Conservation (phyloP, 2,329 filamentous ascomycete genomes). For the Aspergillus eucalypticola region DNA sequence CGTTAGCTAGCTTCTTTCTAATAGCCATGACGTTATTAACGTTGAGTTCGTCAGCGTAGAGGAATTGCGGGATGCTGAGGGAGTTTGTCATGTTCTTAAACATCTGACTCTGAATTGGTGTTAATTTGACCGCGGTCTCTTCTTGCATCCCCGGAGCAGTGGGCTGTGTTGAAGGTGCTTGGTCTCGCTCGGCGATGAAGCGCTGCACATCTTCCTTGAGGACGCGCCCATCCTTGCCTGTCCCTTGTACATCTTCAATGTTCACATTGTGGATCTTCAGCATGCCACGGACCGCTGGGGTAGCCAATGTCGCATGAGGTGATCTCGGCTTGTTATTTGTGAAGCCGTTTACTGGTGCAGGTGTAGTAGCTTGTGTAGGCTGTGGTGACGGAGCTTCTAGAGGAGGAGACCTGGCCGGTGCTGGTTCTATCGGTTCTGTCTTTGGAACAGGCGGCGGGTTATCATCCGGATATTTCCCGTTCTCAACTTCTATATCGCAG, state of each 20-base stretch:
- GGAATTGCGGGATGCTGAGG: constrained; percentile 87
- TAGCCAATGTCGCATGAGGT: constrained; percentile 75
- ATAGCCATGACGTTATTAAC: constrained; percentile 73
- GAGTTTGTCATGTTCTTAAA: constrained; percentile 97
- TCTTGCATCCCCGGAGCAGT: constrained; percentile 53
- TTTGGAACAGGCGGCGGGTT: constrained; percentile 30
- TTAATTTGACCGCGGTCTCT: constrained; percentile 71
- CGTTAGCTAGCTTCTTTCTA: constrained; percentile 73
- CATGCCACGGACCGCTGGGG: constrained; percentile 87
- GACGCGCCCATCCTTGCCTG: constrained; percentile 87
- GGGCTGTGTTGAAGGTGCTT: constrained; percentile 27
- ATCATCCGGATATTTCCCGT: constrained; percentile 67
- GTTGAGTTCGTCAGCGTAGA: constrained; percentile 89
- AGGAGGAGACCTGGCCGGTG: constrained; percentile 20
- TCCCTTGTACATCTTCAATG: constrained; percentile 76
- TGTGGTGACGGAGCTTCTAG: constrained; percentile 21
- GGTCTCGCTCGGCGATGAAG: constrained; percentile 61
- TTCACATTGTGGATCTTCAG: constrained; percentile 76
- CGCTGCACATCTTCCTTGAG: constrained; percentile 87
- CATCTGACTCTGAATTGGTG: constrained; percentile 85
- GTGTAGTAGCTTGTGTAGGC: constrained; percentile 10
- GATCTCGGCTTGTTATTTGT: constrained; percentile 39
- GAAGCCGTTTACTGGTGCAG: constrained; percentile 10
- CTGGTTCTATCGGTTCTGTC: constrained; percentile 32
- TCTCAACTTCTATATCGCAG: constrained; percentile 91